Evolutionary conservation across 306 rosid species (phyloP).

Genomic region (Acacia confusa): DNA sequence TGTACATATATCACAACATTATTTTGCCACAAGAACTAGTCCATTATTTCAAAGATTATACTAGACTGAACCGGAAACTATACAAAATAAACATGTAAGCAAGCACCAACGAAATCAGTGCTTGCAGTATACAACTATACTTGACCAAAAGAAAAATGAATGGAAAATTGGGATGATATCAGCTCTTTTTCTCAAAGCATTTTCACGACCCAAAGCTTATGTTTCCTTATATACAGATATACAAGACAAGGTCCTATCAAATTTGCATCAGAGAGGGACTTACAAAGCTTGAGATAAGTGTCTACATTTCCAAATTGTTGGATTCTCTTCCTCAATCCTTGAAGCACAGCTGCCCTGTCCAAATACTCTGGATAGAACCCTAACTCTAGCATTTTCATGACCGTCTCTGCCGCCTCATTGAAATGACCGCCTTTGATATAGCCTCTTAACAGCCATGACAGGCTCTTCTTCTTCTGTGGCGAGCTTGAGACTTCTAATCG

Average conservation of each 20-base stretch:
- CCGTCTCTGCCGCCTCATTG: constrained; percentile 76
- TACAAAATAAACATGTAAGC: constrained; percentile 50
- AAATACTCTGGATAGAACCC: constrained; percentile 77
- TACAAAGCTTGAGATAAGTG: constrained; percentile 75
- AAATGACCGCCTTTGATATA: constrained; percentile 92
- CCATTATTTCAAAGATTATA: constrained; percentile 29
- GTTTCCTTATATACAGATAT: constrained; percentile 74
- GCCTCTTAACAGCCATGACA: constrained; percentile 94
- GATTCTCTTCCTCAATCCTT: constrained; percentile 73
- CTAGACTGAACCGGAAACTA: constrained; percentile 26
- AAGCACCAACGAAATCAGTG: constrained; percentile 42
- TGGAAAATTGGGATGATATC: not conserved
- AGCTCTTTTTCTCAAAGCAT: constrained; percentile 49
- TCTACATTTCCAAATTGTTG: constrained; percentile 60
- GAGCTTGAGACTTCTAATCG: constrained; percentile 67
- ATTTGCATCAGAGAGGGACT: constrained; percentile 71
- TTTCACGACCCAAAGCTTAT: constrained; percentile 84
- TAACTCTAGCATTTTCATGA: constrained; percentile 76
- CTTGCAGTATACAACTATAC: constrained; percentile 31
- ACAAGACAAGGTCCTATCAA: constrained; percentile 79
- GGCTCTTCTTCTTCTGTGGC: constrained; percentile 66
- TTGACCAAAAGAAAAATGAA: not conserved
- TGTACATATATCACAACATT: constrained; percentile 21
- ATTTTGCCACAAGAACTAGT: constrained; percentile 25
- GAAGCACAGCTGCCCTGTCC: constrained; percentile 84